Conservation (phyloP, 139 green algal genomes). For the Chlorella sorokiniana region DNA sequence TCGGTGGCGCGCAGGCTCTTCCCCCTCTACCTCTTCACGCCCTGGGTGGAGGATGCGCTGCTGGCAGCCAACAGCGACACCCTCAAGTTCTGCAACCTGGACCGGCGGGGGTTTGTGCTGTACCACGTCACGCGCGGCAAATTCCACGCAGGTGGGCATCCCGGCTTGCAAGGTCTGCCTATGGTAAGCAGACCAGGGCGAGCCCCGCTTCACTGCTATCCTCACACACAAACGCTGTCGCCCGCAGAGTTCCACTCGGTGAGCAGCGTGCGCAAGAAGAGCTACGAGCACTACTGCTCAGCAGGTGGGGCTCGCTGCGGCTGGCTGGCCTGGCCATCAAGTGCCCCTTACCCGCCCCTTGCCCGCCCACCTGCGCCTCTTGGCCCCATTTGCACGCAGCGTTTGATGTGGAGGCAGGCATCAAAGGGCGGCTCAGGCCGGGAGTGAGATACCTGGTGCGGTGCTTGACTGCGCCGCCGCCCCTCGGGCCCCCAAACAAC, state of each 20-base stretch:
- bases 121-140: slow-evolving; percentile 26
- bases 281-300: background rate
- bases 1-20: slow-evolving; percentile 13
- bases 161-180: no score
- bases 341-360: background rate
- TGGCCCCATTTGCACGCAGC: background rate
- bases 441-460: slow-evolving; percentile 17
- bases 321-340: background rate
- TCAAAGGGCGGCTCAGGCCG: background rate
- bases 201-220: no score
- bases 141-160: slow-evolving; percentile 11
- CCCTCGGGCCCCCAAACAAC: background rate
- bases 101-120: slow-evolving; percentile 9
- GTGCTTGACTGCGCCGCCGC: background rate
- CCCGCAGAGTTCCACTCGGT: slow-evolving; percentile 25
- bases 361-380: background rate
- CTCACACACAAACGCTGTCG: background rate
- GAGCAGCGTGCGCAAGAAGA: background rate
- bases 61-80: slow-evolving; percentile 29
- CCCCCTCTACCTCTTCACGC: slow-evolving; percentile 36
- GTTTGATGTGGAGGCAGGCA: slow-evolving; percentile 1
- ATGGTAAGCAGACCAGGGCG: no score
- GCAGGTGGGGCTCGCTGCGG: background rate
- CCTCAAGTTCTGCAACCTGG: slow-evolving; percentile 30
- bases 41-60: slow-evolving; percentile 32